Evolutionary conservation across 352 stramenopile genomes (phyloP), one percentile per base, ranked within the genome.

Genomic region (Globisporangium sylvaticum): DNA sequence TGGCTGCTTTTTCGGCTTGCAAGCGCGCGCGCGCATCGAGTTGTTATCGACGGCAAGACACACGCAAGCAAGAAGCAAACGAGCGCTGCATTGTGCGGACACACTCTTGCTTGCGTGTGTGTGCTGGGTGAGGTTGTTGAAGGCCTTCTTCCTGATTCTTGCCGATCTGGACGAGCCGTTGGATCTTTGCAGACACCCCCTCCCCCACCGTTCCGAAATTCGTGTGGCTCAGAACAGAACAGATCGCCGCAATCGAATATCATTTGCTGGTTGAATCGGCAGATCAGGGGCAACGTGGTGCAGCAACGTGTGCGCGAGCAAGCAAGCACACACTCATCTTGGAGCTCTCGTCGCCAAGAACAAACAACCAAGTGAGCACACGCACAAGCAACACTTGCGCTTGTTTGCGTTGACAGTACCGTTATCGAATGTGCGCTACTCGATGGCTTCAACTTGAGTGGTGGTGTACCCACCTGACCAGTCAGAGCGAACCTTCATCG

Each of bases 141-240:
- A 15, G 8, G 5, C 4, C 25, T 1, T 9, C 29, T 44, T 59
- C 27, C 29, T 44, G 3, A 44, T 59, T 59, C 54, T 15, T 59
- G 4, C 3, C 46, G 46, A 24, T 54, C n/a, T 25, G 46, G 20
- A 59, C 9, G 24, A 22, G 53, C 27, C 1, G 27, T 25, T 39
- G 29, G 29, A 59, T 29, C 54, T 59, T 39, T 25, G 18, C 29
- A 44, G 27, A 22, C 50, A 57, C 50, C n/a, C n/a, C n/a, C n/a
- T n/a, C 5, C n/a, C 12, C 15, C 10, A 34, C 7, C 18, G 24
- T 59, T 44, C 54, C 29, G 15, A 22, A 58, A 58, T 25, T 37
- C n/a, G 53, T 58, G 53, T 42, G 53, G 53, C 53, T 58, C 53
- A 59, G 54, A n/a, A n/a, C n/a, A n/a, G n/a, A n/a, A n/a, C n/a